Percentiles rank a stretch among this genome's conserved stretches.
Conservation (phyloP, 2,329 filamentous ascomycete species). For the Fusarium pseudograminearum region DNA sequence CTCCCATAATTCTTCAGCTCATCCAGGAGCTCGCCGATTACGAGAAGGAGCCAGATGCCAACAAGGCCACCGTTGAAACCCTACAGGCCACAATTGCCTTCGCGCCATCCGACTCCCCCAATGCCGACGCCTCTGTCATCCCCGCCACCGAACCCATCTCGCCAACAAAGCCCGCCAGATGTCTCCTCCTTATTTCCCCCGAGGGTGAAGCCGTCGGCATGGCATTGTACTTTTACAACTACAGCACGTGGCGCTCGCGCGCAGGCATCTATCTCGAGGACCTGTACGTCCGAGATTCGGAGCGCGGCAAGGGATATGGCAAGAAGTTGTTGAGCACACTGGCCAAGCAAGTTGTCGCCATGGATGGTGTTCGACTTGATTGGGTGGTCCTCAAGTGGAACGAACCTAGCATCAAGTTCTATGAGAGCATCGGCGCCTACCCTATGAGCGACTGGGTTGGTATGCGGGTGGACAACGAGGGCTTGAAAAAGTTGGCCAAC, state of each 20-base stretch:
- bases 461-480: slow-evolving; percentile 78
- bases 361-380: slow-evolving; percentile 81
- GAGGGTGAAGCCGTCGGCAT: slow-evolving; percentile 72
- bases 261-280: slow-evolving; percentile 95
- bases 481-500: slow-evolving; percentile 69
- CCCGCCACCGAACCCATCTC: slow-evolving; percentile 67
- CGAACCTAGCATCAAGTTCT: slow-evolving; percentile 88
- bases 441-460: slow-evolving; percentile 78
- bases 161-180: slow-evolving; percentile 75
- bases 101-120: slow-evolving; percentile 64
- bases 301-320: slow-evolving; percentile 83
- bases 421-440: slow-evolving; percentile 76
- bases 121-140: slow-evolving; percentile 53
- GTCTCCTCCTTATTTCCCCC: slow-evolving; percentile 72
- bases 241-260: slow-evolving; percentile 90
- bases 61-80: slow-evolving; percentile 81
- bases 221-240: slow-evolving; percentile 95
- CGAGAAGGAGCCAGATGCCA: slow-evolving; percentile 79
- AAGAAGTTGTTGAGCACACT: slow-evolving; percentile 78
- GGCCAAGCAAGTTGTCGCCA: slow-evolving; percentile 80
- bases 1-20: slow-evolving; percentile 81
- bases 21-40: slow-evolving; percentile 90
- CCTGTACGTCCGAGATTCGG: slow-evolving; percentile 79
- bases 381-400: slow-evolving; percentile 97
- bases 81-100: slow-evolving; percentile 84